Conservation (phyloP, 768 basidiomycete genomes). For the Pisolithus tinctorius region DNA sequence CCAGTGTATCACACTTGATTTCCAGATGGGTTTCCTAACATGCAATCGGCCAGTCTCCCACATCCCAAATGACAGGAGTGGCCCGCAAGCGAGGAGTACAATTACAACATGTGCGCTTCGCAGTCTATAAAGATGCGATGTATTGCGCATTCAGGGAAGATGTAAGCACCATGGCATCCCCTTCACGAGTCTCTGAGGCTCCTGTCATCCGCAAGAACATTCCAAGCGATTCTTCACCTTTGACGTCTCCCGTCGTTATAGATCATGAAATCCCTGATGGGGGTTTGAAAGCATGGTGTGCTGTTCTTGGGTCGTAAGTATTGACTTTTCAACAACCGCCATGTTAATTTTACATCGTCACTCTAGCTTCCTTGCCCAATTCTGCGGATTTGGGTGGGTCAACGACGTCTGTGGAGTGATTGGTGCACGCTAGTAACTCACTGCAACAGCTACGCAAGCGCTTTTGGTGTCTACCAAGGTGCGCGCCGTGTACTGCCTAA, state of each 20-base stretch:
- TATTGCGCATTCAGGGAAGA: neutral
- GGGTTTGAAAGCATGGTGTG: slow-evolving; percentile 19
- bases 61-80: neutral
- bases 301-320: slow-evolving; percentile 21
- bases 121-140: neutral
- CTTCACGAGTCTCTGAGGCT: neutral
- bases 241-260: neutral
- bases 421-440: neutral
- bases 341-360: neutral
- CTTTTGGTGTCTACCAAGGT: slow-evolving; percentile 27
- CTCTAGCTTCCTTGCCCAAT: slow-evolving; percentile 20
- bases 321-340: neutral
- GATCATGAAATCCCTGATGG: neutral
- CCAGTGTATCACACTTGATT: too few species aligned
- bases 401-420: accelerated
- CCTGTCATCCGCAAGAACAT: neutral
- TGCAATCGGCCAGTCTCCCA: too few species aligned
- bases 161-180: neutral
- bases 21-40: too few species aligned
- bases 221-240: neutral
- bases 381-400: slow-evolving; percentile 22
- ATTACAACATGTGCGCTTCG: neutral
- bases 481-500: too few species aligned
- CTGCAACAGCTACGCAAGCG: slow-evolving; percentile 9
- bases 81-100: neutral